These are phyloP conservation scores for Cercospora berteroae DNA, from an alignment of 2,329 filamentous ascomycete species.

Conservation along the genomic window DNA sequence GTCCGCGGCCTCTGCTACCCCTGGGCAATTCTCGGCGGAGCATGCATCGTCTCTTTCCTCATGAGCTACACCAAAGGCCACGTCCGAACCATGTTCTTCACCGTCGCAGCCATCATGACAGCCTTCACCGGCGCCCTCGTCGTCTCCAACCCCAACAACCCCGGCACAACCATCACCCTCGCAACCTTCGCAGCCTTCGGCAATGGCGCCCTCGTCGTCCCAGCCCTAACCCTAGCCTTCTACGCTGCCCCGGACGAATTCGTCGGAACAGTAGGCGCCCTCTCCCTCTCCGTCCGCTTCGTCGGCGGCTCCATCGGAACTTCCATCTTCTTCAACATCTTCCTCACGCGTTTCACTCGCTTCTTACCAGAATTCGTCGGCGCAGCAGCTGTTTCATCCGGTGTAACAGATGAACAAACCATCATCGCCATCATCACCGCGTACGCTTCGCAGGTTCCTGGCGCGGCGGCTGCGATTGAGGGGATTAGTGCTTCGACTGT, in stretches of 20 bases:
- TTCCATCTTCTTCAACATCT: constrained; percentile 51
- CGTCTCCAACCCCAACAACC: constrained; percentile 28
- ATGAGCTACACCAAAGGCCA: constrained; percentile 58
- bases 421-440: constrained; percentile 16
- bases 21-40: constrained; percentile 60
- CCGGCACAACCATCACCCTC: constrained; percentile 42
- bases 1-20: constrained; percentile 63
- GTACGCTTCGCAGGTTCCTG: constrained; percentile 25
- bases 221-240: constrained; percentile 64
- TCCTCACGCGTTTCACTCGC: constrained; percentile 46
- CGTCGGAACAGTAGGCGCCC: constrained; percentile 65
- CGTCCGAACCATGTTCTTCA: constrained; percentile 59
- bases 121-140: constrained; percentile 45
- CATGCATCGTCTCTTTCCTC: constrained; percentile 57
- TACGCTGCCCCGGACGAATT: constrained; percentile 62
- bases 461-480: constrained; percentile 21
- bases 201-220: constrained; percentile 65
- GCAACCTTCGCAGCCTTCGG: constrained; percentile 62
- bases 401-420: constrained; percentile 14
- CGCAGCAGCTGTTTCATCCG: constrained; percentile 40
- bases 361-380: constrained; percentile 53
- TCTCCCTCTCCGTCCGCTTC: constrained; percentile 66
- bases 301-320: constrained; percentile 61
- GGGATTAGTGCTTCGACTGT: constrained; percentile 17
- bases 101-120: constrained; percentile 62